Evolutionary conservation across 305 asterid species (phyloP).

Genomic region (Fraxinus velutina): DNA sequence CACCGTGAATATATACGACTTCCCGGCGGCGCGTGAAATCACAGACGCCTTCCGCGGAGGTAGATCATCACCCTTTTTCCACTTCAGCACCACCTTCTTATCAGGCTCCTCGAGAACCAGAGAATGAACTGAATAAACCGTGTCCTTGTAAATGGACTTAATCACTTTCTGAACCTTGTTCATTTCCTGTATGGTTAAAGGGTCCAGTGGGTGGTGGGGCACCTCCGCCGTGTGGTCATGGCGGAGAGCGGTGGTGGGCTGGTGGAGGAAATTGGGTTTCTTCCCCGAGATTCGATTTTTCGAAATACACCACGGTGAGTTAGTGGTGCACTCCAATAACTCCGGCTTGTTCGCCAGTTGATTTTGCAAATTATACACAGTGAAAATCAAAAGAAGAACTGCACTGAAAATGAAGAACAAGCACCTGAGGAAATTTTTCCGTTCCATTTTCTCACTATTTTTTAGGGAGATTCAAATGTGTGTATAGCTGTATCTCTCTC

Average conservation of each 20-base stretch:
- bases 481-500: not conserved
- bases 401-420: conserved; percentile 29
- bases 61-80: conserved; percentile 44
- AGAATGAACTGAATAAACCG: conserved; percentile 52
- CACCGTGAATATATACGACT: conserved; percentile 51
- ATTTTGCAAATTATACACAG: conserved; percentile 22
- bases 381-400: conserved; percentile 23
- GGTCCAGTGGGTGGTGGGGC: conserved; percentile 68
- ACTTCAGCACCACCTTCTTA: conserved; percentile 40
- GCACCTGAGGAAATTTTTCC: conserved; percentile 33
- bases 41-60: conserved; percentile 57
- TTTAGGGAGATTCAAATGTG: not conserved
- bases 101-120: conserved; percentile 61
- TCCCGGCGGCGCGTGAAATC: conserved; percentile 43
- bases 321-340: conserved; percentile 27
- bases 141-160: conserved; percentile 21
- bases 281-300: conserved; percentile 34
- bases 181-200: conserved; percentile 56
- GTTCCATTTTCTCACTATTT: conserved; percentile 30
- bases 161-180: conserved; percentile 36
- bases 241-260: conserved; percentile 10
- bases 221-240: conserved; percentile 36
- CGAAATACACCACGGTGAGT: conserved; percentile 40
- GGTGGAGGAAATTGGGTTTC: conserved; percentile 27
- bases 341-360: conserved; percentile 13